phyloP scores from a whole-genome alignment of 257 asterid genomes.

The Scutellaria galericulata region DNA sequence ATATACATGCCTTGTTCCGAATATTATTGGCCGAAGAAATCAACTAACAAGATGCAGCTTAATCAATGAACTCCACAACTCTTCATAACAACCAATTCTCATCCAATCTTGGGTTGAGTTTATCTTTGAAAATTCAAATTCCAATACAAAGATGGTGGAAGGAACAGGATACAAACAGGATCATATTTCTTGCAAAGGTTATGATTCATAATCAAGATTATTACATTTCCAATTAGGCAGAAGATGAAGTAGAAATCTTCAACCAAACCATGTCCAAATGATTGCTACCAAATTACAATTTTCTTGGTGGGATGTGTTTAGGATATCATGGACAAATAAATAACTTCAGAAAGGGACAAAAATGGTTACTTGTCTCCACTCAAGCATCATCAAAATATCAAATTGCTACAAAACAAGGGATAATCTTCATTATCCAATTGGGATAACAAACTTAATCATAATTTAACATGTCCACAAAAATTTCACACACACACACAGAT shows the following conservation, averaged over 20 bases:
- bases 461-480: no score
- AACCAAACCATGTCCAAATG: no score
- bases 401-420: no score
- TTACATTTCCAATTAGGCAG: not conserved
- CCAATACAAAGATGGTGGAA: not conserved
- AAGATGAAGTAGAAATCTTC: no score
- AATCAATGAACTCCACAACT: no score
- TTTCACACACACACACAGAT: no score
- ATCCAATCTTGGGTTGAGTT: not conserved
- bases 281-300: not conserved
- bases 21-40: no score
- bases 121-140: not conserved
- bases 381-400: conserved; percentile 14
- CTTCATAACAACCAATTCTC: no score
- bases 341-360: no score
- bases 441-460: no score
- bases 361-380: not conserved
- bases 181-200: not conserved
- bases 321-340: not conserved
- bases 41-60: no score
- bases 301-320: conserved; percentile 2
- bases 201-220: not conserved
- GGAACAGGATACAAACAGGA: conserved; percentile 4
- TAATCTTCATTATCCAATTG: no score
- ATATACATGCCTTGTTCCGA: not conserved